A percentile compares a stretch with the other conserved stretches of the same genome.
phyloP scores from a whole-genome alignment of 2,329 filamentous ascomycete species.

The Scortechinia acanthostroma region DNA sequence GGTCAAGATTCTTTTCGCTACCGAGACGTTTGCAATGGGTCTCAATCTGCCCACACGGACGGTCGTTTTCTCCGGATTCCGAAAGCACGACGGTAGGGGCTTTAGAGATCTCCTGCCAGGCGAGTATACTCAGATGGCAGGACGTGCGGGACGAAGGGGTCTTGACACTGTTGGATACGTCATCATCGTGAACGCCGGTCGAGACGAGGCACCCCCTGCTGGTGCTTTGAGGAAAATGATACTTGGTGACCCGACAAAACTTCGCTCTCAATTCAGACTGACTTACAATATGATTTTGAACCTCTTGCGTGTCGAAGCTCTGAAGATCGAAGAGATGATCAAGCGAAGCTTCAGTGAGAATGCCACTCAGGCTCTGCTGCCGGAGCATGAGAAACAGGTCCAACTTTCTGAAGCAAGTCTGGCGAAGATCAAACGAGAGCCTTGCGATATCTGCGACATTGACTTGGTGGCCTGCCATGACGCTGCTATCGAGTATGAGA shows the following conservation, averaged over 20 bases:
- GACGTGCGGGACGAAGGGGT: conserved; percentile 84
- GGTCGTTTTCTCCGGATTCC: conserved; percentile 93
- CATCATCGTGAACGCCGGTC: conserved; percentile 77
- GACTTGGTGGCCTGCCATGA: conserved; percentile 77
- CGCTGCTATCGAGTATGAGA: conserved; percentile 72
- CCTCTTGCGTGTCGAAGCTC: conserved; percentile 82
- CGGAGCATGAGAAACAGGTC: conserved; percentile 91
- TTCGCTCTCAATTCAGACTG: conserved; percentile 89
- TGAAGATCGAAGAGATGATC: conserved; percentile 99
- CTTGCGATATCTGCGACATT: conserved; percentile 74
- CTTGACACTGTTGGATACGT: conserved; percentile 88
- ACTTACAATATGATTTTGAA: conserved; percentile 99
- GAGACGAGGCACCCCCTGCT: conserved; percentile 82
- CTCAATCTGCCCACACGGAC: conserved; percentile 91
- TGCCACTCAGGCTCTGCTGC: conserved; percentile 85
- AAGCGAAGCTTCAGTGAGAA: conserved; percentile 99
- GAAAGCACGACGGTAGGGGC: conserved; percentile 87
- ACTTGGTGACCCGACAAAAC: conserved; percentile 85
- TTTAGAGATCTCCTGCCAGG: conserved; percentile 88
- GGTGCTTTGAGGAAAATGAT: conserved; percentile 86
- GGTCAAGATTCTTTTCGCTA: conserved; percentile 94
- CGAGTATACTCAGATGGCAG: conserved; percentile 98
- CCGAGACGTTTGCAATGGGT: conserved; percentile 97
- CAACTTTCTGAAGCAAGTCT: conserved; percentile 86
- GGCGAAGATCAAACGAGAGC: conserved; percentile 79